Percentiles rank a stretch among this genome's conserved stretches.
These are phyloP conservation scores for Salvia miltiorrhiza DNA, from an alignment of 257 asterid species.

Conservation along the genomic window DNA sequence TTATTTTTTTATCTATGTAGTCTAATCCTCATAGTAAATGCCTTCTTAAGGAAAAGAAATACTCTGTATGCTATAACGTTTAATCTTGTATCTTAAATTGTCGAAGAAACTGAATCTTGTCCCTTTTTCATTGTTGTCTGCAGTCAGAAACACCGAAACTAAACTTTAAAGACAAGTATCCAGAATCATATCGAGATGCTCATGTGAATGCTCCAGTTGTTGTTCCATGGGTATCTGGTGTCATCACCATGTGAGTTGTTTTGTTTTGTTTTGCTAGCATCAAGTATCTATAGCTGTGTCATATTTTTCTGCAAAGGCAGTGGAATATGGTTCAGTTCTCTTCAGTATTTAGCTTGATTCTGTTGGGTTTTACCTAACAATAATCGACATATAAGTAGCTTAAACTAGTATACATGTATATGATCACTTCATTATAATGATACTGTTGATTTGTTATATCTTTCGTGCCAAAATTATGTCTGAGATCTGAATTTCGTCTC, in stretches of 20 bases:
- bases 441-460: background rate
- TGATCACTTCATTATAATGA: background rate
- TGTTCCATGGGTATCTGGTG: slow-evolving; percentile 93
- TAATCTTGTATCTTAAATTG: no score
- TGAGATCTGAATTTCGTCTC: background rate
- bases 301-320: background rate
- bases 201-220: slow-evolving; percentile 71
- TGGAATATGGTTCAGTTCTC: background rate
- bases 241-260: slow-evolving; percentile 34
- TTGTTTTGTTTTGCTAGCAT: background rate
- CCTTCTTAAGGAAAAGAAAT: no score
- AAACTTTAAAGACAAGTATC: slow-evolving; percentile 67
- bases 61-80: no score
- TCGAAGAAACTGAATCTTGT: background rate
- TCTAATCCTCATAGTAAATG: no score
- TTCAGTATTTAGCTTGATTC: background rate
- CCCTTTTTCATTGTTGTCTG: slow-evolving; percentile 21
- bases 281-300: background rate
- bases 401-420: background rate
- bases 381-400: background rate
- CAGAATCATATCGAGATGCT: slow-evolving; percentile 63
- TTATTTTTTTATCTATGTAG: no score
- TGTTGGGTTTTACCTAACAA: background rate
- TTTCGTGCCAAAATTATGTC: background rate
- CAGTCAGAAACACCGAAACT: slow-evolving; percentile 73